phyloP scores from a whole-genome alignment of 805 yeast species.

The Schwanniomyces pseudopolymorphus region DNA sequence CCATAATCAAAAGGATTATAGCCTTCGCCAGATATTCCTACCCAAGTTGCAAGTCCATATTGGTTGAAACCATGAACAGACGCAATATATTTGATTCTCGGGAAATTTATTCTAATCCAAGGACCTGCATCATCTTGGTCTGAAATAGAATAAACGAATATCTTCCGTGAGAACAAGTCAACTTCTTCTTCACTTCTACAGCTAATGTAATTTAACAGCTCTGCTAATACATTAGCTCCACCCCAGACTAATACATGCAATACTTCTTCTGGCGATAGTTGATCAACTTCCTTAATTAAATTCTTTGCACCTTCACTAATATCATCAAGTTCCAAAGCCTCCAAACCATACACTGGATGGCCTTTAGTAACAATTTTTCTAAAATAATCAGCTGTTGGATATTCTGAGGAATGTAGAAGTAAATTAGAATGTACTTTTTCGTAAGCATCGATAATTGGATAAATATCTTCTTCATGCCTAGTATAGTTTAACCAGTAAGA shows the following conservation, averaged over 20 bases:
- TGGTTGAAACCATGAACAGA: constrained; percentile 26
- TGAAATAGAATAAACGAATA: constrained; percentile 25
- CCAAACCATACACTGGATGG: constrained; percentile 21
- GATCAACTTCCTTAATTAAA: constrained; percentile 21
- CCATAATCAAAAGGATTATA: constrained; percentile 19
- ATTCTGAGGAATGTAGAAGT: constrained; percentile 20
- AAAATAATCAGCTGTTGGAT: constrained; percentile 23
- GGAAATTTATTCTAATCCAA: constrained; percentile 27
- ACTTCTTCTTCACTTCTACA: constrained; percentile 13
- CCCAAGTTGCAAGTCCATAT: constrained; percentile 27
- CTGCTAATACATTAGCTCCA: constrained; percentile 30
- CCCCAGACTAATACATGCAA: constrained; percentile 27
- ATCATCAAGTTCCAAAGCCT: constrained; percentile 11
- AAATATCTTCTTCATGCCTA: constrained; percentile 25
- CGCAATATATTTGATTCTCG: constrained; percentile 20
- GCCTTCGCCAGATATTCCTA: constrained; percentile 27
- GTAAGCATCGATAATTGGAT: constrained; percentile 29
- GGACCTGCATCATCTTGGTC: constrained; percentile 33
- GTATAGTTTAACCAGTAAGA: constrained; percentile 30
- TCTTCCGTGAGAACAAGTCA: constrained; percentile 12
- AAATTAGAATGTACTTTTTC: constrained; percentile 21
- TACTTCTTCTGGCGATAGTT: constrained; percentile 10
- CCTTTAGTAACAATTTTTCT: constrained; percentile 22
- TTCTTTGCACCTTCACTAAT: constrained; percentile 22
- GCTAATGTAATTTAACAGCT: constrained; percentile 21